These are phyloP conservation scores for Fraxinus americana DNA, from an alignment of 257 asterid genomes.

Conservation along the genomic window DNA sequence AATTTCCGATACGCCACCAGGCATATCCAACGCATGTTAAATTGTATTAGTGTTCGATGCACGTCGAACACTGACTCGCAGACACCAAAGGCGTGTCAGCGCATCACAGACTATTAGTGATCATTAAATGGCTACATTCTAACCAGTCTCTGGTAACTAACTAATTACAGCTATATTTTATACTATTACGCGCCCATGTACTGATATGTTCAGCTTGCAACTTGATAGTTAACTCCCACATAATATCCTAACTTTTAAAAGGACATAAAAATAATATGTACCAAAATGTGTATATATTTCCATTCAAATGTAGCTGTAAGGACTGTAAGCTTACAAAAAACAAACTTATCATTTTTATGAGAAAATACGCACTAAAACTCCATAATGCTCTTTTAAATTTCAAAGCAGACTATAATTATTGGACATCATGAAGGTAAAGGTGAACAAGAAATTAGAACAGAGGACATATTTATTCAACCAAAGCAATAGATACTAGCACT, in stretches of 20 bases:
- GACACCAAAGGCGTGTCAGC: too few species aligned
- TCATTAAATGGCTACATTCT: not conserved
- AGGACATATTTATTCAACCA: slow-evolving; percentile 1
- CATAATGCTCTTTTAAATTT: not conserved
- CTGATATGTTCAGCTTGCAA: not conserved
- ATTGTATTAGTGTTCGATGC: too few species aligned
- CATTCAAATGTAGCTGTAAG: not conserved
- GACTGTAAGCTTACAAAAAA: not conserved
- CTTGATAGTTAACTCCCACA: not conserved
- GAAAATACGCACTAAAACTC: not conserved
- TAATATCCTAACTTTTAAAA: not conserved
- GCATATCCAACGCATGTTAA: too few species aligned
- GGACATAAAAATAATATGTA: not conserved
- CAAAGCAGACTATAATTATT: not conserved
- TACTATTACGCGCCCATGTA: not conserved
- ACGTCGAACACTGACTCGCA: too few species aligned
- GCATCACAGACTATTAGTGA: not conserved
- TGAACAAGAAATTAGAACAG: not conserved
- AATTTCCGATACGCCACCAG: too few species aligned
- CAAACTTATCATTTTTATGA: not conserved
- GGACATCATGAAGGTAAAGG: not conserved
- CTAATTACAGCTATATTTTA: not conserved
- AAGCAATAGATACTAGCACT: not conserved
- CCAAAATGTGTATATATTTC: not conserved
- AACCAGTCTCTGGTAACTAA: not conserved